Base-by-base conservation (phyloP, 768 basidiomycete species). In the Boletus rubescentipes region DNA sequence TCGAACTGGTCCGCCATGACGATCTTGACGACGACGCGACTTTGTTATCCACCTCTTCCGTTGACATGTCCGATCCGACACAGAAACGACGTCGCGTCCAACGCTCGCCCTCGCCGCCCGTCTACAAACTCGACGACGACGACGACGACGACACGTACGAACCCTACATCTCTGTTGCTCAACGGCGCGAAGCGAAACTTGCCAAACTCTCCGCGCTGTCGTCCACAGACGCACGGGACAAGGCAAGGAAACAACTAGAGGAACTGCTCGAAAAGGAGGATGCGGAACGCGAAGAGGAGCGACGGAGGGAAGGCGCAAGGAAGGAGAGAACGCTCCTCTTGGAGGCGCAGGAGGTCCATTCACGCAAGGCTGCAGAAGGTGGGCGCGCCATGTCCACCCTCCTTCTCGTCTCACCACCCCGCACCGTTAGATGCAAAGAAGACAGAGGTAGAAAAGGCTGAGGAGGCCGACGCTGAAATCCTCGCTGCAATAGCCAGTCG, bases 291-390 rank as follows among this genome's bases (percentile, higher is more conserved):
- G 92, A 93, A 61, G 90, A 93, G 63, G 91, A 95, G 66, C 69
- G 75, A 49, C 76, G 78, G 32, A 81, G 81, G 60, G 93, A 96
- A 68, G 85, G 80, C 63, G 81, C 84, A 18, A 73, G 95, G 56
- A 88, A 85, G 69, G 93, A 95, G 73, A 75, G 93, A 61, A 97
- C 94, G 0, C 73, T 99, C 44, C 73, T 99, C 46, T 70, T 93
- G 64, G 94, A 97, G 68, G 97, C 97, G 1, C 93, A 98, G 72
- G 96, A 98, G 66, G 95, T 98, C 31, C 93, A 96, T 65, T 79
- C 80, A 23, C 79, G 79, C 69, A 92, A 87, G 71, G 91, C 89
- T 5, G 79, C 77, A 49, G 91, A 96, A 75, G 89, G 93, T 91
- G 49, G 42, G 74, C 65, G 16, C 38, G 34, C 43, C 9, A 9